Conservation (phyloP, 345 rosid species). For the Hypericum perforatum region DNA sequence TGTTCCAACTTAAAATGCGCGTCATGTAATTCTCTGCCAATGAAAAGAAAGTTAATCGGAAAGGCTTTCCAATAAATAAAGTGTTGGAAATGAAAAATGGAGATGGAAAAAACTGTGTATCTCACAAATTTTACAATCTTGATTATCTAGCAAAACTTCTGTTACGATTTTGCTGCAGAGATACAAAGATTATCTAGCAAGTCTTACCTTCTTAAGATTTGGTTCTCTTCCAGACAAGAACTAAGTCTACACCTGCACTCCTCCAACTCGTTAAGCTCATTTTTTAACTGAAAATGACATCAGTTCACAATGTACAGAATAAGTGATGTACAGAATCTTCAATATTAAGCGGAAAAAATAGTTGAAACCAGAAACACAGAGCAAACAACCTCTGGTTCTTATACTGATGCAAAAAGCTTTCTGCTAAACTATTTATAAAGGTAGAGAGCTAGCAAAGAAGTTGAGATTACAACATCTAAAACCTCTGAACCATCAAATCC, state of each 20-base stretch:
- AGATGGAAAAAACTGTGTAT: no score
- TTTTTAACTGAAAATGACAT: conserved; percentile 44
- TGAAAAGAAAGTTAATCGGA: conserved; percentile 4
- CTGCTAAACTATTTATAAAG: conserved; percentile 17
- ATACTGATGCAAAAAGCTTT: conserved; percentile 32
- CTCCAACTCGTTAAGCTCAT: conserved; percentile 49
- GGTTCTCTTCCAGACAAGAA: conserved; percentile 74
- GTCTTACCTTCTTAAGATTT: conserved; percentile 56
- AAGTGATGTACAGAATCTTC: neutral
- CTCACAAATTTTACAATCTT: no score
- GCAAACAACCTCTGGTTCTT: conserved; percentile 57
- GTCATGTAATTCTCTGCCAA: conserved; percentile 59
- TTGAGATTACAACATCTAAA: no score
- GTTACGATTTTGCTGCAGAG: no score
- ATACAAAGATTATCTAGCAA: no score
- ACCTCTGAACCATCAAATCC: no score
- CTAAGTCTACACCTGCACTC: conserved; percentile 55
- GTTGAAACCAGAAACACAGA: conserved; percentile 10
- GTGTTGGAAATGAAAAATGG: no score
- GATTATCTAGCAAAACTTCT: no score
- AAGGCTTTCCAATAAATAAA: no score
- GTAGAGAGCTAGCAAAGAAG: no score
- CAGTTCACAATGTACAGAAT: conserved; percentile 8
- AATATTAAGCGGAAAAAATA: conserved; percentile 11
- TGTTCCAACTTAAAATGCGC: conserved; percentile 38